Conservation (phyloP, 108 stramenopile species). For the Conticribra guillardii region DNA sequence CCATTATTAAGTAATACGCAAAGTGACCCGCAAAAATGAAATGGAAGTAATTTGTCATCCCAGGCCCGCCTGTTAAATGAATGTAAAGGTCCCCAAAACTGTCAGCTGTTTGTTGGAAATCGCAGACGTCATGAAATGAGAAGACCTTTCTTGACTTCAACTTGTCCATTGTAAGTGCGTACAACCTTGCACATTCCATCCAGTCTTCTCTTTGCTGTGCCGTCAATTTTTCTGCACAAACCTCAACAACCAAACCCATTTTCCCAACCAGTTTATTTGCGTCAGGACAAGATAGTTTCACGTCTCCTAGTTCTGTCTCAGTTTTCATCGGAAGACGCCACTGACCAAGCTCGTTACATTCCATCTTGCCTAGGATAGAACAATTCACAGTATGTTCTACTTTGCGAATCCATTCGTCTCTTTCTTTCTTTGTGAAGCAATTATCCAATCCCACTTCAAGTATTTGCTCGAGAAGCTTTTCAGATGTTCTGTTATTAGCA, state of each 20-base stretch:
- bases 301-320: not conserved
- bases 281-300: not conserved
- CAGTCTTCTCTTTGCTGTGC: not conserved
- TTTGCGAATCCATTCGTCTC: not conserved
- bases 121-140: not conserved
- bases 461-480: not conserved
- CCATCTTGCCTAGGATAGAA: not conserved
- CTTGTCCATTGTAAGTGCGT: not conserved
- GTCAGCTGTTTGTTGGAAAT: not conserved
- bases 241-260: too few species aligned
- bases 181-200: not conserved
- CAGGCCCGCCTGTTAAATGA: not conserved
- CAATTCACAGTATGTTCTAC: not conserved
- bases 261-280: not conserved
- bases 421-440: not conserved
- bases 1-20: slow-evolving; percentile 2
- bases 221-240: not conserved
- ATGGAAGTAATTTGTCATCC: slow-evolving; percentile 32
- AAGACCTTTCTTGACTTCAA: not conserved
- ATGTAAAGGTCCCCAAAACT: not conserved
- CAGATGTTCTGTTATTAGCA: not conserved
- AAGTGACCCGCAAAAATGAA: slow-evolving; percentile 25
- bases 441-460: not conserved
- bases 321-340: not conserved
- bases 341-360: not conserved